A percentile compares a stretch with the other conserved stretches of the same genome.
Conservation (phyloP, 2,329 filamentous ascomycete species). For the Fusarium abutilonis region DNA sequence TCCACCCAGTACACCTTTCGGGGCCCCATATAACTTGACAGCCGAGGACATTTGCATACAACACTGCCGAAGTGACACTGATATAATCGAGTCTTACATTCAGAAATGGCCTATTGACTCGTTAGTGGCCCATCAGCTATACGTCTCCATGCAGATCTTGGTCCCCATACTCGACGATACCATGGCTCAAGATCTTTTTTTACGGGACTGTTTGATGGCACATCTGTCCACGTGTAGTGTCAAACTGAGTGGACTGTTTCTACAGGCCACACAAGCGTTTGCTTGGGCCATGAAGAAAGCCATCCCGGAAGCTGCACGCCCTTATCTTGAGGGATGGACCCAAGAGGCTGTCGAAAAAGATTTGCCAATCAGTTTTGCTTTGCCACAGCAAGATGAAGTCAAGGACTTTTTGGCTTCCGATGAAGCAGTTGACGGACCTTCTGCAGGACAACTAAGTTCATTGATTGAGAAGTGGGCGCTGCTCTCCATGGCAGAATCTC, state of each 20-base stretch:
- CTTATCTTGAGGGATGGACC: slow-evolving; percentile 1
- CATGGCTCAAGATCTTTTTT: not conserved
- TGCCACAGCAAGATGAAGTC: not conserved
- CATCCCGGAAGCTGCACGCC: not conserved
- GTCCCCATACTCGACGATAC: not conserved
- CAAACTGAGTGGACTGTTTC: not conserved
- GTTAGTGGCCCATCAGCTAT: not conserved
- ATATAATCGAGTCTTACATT: not conserved
- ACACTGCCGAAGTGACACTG: not conserved
- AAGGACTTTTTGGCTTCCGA: not conserved
- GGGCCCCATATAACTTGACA: not conserved
- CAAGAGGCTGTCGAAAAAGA: slow-evolving; percentile 1
- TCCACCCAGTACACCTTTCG: not conserved
- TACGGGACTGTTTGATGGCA: not conserved
- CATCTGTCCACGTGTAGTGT: not conserved
- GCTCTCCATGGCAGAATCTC: not conserved
- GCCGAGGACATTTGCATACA: not conserved
- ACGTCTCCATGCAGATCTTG: slow-evolving; percentile 1
- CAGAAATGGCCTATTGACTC: slow-evolving; percentile 3
- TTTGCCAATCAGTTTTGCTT: not conserved
- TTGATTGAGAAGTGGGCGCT: slow-evolving; percentile 7
- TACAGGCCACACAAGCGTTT: slow-evolving; percentile 3
- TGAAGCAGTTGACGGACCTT: not conserved
- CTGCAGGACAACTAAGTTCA: not conserved
- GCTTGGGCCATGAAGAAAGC: not conserved